A percentile compares a stretch with the other conserved stretches of the same genome.
These are phyloP conservation scores for Penicillium griseofulvum DNA, from an alignment of 2,329 filamentous ascomycete species.

Conservation along the genomic window DNA sequence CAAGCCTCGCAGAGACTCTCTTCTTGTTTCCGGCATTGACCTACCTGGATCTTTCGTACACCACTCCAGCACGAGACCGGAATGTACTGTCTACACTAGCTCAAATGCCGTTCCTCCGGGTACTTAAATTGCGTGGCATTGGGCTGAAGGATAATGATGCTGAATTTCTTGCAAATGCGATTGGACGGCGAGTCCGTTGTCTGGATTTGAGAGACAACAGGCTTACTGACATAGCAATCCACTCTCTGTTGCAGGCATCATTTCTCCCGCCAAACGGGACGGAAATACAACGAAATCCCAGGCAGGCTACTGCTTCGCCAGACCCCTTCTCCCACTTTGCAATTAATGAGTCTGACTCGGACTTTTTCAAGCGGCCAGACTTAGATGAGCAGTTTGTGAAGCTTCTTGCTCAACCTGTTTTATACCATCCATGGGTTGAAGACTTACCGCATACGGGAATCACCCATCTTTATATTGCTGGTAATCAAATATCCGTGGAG, in stretches of 20 bases:
- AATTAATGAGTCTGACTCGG: constrained; percentile 7
- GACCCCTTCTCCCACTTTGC: constrained; percentile 10
- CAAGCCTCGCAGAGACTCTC: constrained; percentile 52
- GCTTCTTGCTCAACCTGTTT: constrained; percentile 49
- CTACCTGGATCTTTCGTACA: constrained; percentile 59
- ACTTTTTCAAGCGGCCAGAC: constrained; percentile 29
- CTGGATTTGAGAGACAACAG: constrained; percentile 58
- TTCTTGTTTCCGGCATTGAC: constrained; percentile 54
- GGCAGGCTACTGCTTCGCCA: constrained; percentile 6
- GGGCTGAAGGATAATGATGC: constrained; percentile 55
- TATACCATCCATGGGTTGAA: constrained; percentile 56
- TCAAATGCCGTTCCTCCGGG: constrained; percentile 51
- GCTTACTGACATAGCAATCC: constrained; percentile 56
- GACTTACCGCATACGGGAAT: constrained; percentile 55
- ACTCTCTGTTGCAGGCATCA: constrained; percentile 52
- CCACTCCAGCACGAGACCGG: constrained; percentile 49
- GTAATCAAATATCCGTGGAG: constrained; percentile 56
- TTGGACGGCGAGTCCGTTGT: constrained; percentile 53
- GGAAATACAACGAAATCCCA: background rate
- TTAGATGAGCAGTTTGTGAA: constrained; percentile 51
- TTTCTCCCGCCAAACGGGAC: constrained; percentile 34
- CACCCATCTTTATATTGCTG: constrained; percentile 59
- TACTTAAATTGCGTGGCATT: constrained; percentile 56
- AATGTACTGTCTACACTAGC: constrained; percentile 49
- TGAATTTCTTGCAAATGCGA: constrained; percentile 51